These are phyloP conservation scores for Mycosphaerella arachidis DNA, from an alignment of 2,329 filamentous ascomycete genomes.

Conservation along the genomic window DNA sequence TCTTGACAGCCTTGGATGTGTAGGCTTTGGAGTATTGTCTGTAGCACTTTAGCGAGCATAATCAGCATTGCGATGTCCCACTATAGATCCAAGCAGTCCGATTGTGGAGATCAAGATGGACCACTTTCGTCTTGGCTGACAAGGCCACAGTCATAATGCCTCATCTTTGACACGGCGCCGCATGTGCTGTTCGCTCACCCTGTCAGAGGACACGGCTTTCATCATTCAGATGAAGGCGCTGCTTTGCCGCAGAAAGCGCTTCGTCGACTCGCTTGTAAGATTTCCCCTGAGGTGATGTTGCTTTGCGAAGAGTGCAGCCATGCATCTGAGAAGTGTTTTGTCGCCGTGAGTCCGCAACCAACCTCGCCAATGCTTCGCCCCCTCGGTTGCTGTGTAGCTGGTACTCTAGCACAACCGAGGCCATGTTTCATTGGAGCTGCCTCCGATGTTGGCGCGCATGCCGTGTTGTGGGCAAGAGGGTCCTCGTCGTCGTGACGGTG, in stretches of 20 bases:
- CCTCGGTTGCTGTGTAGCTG: no score
- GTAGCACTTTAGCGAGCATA: constrained; percentile 5
- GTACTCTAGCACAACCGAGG: no score
- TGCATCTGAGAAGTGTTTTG: no score
- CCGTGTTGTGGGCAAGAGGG: not conserved
- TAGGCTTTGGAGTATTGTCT: not conserved
- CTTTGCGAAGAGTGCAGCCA: no score
- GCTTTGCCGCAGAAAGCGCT: not conserved
- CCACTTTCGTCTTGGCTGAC: no score
- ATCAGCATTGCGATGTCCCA: not conserved
- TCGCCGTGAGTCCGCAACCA: no score
- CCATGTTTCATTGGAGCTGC: not conserved
- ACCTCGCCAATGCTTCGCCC: no score
- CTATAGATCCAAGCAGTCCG: not conserved
- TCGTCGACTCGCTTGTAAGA: not conserved
- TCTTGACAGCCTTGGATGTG: not conserved
- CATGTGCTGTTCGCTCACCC: not conserved
- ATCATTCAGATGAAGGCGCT: no score
- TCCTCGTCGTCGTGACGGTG: not conserved
- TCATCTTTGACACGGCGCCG: no score
- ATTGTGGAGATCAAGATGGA: no score
- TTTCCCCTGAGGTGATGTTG: not conserved
- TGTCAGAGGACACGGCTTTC: no score
- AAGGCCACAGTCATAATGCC: no score
- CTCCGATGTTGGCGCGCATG: not conserved